Evolutionary conservation across 2,329 filamentous ascomycete species (phyloP).

Genomic region (Sclerotinia glacialis): DNA sequence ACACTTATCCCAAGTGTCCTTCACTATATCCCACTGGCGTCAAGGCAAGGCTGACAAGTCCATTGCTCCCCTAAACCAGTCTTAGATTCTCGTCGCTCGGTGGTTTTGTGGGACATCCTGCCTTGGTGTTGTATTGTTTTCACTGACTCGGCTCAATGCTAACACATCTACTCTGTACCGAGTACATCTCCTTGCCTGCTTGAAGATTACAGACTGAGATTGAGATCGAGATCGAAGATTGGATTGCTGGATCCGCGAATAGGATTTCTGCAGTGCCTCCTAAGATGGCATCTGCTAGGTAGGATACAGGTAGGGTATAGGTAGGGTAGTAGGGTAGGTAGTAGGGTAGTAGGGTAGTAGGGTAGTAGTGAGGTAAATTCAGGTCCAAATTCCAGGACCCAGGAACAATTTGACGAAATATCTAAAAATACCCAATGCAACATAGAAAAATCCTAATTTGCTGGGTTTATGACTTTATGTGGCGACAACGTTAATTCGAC

Average conservation of each 20-base stretch:
- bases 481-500: conserved; percentile 4
- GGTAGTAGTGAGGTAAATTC: not conserved
- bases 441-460: not conserved
- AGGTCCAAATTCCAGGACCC: conserved; percentile 5
- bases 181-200: not conserved
- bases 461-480: not conserved
- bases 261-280: not conserved
- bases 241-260: not conserved
- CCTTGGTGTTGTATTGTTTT: not conserved
- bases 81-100: conserved; percentile 1
- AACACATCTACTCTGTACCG: too few relatives aligned
- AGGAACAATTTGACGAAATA: not conserved
- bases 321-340: too few relatives aligned
- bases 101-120: conserved; percentile 10
- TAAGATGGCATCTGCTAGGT: not conserved
- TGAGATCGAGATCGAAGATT: not conserved
- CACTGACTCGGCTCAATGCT: not conserved
- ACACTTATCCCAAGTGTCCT: too few relatives aligned
- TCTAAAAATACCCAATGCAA: conserved; percentile 5
- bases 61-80: conserved; percentile 12
- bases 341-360: not conserved
- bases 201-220: too few relatives aligned
- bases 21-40: conserved; percentile 9
- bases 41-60: conserved; percentile 19
- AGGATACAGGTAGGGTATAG: too few relatives aligned